Base-by-base conservation (phyloP, 1,284 basidiomycete species). In the Amylostereum areolatum region DNA sequence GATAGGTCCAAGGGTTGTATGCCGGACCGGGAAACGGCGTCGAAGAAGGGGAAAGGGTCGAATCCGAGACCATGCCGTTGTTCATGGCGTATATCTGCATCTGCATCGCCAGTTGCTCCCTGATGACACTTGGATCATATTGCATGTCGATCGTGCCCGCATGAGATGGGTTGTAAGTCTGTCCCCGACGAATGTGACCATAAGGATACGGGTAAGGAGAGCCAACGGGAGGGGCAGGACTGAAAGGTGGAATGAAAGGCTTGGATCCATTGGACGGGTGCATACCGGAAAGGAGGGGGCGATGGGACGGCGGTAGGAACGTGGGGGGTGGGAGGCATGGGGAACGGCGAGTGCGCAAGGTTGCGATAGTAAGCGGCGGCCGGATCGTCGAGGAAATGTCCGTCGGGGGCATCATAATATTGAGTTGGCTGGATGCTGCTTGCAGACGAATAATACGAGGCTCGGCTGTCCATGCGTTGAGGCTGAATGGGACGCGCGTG, bases 201-300 rank as follows among this genome's bases (percentile, higher is more conserved):
- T 81, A 89, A 0, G 86, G 86, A 61, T 81, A 84, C 0, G 85
- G 85, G 53, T 86, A 88, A 0, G 85, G 85, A 3, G 85, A 89
- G 11, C 85, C 84, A 5, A 72, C 72, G 31, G 75, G 70, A 41
- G 72, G 72, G 2, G 76, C 62, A 10, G 80, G 78, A 50, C 76
- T 80, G 44, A 52, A 56, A n/a, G 55, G 52, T 1, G 52, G 52
- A 10, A 57, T 41, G 28, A 54, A 32, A 12, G 58, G 73, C 8
- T n/a, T 8, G 9, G 34, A 35, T 9, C 74, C 3, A 69, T 65
- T 70, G 51, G 56, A 63, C 45, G 65, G 65, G 18, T 66, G 68
- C 51, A 67, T 68, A 46, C 71, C 69, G 0, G 74, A 75, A 40
- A 80, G 62, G 18, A 80, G 66, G 0, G 0, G 83, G 83, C 1